Conservation (phyloP, 2,329 filamentous ascomycete genomes). For the Geosmithia flava region DNA sequence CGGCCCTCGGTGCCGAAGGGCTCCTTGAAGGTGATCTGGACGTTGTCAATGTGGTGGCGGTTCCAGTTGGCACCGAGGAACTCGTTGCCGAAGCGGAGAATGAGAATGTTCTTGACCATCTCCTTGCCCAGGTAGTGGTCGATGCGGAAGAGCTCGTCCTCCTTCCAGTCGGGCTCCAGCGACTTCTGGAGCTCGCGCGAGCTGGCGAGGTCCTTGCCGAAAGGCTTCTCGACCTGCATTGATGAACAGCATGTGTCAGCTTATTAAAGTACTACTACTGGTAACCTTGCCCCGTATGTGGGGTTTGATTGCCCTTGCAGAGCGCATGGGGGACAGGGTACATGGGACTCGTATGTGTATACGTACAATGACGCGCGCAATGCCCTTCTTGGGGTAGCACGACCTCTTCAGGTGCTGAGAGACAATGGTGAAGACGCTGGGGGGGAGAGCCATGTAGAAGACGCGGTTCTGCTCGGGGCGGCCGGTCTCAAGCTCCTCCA, state of each 20-base stretch:
- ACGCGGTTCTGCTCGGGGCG: slow-evolving; percentile 78
- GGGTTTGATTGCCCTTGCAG: not conserved
- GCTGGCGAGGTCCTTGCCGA: slow-evolving; percentile 91
- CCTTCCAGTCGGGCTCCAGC: slow-evolving; percentile 93
- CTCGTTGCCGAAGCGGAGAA: slow-evolving; percentile 94
- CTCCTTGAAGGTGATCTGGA: slow-evolving; percentile 99
- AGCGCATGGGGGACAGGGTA: not conserved
- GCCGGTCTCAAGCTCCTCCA: slow-evolving; percentile 73
- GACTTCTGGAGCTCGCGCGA: slow-evolving; percentile 92
- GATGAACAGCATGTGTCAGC: not conserved
- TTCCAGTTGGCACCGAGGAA: slow-evolving; percentile 99
- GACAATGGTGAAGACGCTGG: slow-evolving; percentile 95
- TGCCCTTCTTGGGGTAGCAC: slow-evolving; percentile 85
- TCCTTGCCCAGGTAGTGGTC: slow-evolving; percentile 99
- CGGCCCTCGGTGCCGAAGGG: slow-evolving; percentile 96
- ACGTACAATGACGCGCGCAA: slow-evolving; percentile 86
- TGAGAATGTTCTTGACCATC: slow-evolving; percentile 99
- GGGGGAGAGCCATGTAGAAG: slow-evolving; percentile 98
- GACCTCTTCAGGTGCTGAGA: slow-evolving; percentile 95
- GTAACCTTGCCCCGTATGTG: too few species aligned
- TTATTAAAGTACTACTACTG: not conserved
- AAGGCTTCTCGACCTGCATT: slow-evolving; percentile 88
- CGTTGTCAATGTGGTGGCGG: slow-evolving; percentile 97
- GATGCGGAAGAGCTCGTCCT: slow-evolving; percentile 98
- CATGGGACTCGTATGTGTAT: not conserved